Evolutionary conservation across 2,329 filamentous ascomycete genomes (phyloP).

Genomic region (Apiospora aurea): DNA sequence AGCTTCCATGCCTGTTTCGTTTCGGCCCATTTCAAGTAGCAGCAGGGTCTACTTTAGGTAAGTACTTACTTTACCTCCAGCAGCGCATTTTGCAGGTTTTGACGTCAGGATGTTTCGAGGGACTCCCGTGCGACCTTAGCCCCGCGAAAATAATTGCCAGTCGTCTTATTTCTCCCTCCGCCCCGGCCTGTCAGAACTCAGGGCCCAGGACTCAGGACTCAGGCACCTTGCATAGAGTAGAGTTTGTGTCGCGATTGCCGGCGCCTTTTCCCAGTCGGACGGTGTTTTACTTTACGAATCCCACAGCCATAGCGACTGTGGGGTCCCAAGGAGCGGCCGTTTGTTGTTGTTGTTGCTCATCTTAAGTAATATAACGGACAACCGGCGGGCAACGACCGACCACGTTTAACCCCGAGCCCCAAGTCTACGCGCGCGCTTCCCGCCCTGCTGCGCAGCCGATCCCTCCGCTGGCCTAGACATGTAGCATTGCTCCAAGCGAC

Average conservation of each 20-base stretch:
- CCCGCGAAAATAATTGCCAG: slow-evolving; percentile 9
- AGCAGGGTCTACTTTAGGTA: slow-evolving; percentile 10
- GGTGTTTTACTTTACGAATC: neutral
- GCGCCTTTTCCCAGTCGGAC: neutral
- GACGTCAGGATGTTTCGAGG: slow-evolving; percentile 20
- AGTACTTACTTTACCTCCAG: no score
- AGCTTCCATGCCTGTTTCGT: neutral
- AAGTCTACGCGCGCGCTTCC: slow-evolving; percentile 3
- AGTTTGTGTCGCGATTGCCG: neutral
- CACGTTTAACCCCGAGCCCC: neutral
- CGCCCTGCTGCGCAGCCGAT: neutral
- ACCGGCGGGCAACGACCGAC: neutral
- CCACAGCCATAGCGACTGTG: slow-evolving; percentile 3
- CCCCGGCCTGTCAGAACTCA: neutral
- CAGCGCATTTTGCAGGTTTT: slow-evolving; percentile 13
- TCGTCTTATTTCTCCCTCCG: neutral
- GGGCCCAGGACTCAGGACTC: neutral
- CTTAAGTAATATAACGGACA: neutral
- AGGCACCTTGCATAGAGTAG: neutral
- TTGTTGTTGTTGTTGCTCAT: slow-evolving; percentile 13
- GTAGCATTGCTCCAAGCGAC: slow-evolving; percentile 32
- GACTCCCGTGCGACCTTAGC: slow-evolving; percentile 4
- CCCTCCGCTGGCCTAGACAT: slow-evolving; percentile 31
- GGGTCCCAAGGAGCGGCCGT: neutral
- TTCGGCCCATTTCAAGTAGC: slow-evolving; percentile 12